These are phyloP conservation scores for Miamiensis avidus DNA, from an alignment of 169 alveolate species.

Conservation along the genomic window DNA sequence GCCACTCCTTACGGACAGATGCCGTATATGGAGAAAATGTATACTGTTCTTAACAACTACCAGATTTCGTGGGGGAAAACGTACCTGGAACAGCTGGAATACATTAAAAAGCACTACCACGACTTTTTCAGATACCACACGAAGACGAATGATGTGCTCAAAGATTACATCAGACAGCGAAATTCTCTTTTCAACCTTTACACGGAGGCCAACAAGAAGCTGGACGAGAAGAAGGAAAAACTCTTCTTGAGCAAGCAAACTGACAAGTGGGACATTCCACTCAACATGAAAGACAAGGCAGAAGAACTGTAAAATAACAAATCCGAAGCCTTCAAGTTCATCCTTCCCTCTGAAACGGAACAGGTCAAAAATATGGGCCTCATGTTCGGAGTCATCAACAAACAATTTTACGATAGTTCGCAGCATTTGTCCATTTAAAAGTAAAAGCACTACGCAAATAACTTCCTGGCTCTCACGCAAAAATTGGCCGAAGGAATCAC, in stretches of 20 bases:
- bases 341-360: not conserved
- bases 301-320: not conserved
- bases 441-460: not conserved
- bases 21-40: not conserved
- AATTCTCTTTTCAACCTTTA: not conserved
- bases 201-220: not conserved
- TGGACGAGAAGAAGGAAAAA: not conserved
- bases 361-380: not conserved
- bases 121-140: not conserved
- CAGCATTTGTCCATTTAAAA: too few relatives aligned
- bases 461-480: not conserved
- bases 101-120: not conserved
- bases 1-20: not conserved
- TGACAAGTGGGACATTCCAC: not conserved
- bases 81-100: not conserved
- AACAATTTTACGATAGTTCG: not conserved
- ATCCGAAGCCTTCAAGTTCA: not conserved
- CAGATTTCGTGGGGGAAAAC: not conserved
- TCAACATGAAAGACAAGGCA: not conserved
- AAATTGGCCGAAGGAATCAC: not conserved
- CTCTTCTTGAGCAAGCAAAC: not conserved
- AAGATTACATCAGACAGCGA: not conserved
- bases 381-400: not conserved
- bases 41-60: not conserved
- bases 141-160: not conserved